Conservation (phyloP, 2,329 filamentous ascomycete genomes). For the Calonectria leucothoes region DNA sequence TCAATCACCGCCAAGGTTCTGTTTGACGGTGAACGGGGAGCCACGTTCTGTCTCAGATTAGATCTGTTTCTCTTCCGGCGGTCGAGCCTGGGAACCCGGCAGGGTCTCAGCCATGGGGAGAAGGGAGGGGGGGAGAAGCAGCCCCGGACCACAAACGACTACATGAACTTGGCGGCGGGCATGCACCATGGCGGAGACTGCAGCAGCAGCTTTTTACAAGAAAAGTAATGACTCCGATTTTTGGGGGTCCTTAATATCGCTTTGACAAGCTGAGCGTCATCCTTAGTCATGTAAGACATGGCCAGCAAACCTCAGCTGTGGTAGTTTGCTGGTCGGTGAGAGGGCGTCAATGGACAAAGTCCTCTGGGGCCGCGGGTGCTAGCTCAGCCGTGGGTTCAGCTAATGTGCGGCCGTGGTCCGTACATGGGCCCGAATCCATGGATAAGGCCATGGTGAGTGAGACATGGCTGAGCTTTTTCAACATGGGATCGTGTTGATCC, state of each 20-base stretch:
- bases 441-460: conserved; percentile 19
- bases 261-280: neutral
- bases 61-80: neutral
- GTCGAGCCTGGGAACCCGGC: neutral
- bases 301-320: neutral
- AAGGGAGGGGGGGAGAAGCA: no score
- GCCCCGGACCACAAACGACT: neutral
- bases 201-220: neutral
- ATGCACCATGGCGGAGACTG: neutral
- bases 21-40: conserved; percentile 4
- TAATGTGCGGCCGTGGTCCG: neutral
- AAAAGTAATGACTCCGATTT: neutral
- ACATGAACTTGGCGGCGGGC: neutral
- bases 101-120: neutral
- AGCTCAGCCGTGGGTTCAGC: conserved; percentile 9
- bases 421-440: conserved; percentile 26
- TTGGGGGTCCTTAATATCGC: neutral
- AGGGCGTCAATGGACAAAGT: neutral
- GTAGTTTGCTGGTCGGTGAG: conserved; percentile 13
- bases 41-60: conserved; percentile 10
- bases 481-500: conserved; percentile 13
- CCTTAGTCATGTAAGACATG: conserved; percentile 5
- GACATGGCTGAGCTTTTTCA: conserved; percentile 13
- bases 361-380: neutral
- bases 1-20: conserved; percentile 5